Conservation (phyloP, 371 early-diverging fungal species). For the Zopfochytrium polystomum region DNA sequence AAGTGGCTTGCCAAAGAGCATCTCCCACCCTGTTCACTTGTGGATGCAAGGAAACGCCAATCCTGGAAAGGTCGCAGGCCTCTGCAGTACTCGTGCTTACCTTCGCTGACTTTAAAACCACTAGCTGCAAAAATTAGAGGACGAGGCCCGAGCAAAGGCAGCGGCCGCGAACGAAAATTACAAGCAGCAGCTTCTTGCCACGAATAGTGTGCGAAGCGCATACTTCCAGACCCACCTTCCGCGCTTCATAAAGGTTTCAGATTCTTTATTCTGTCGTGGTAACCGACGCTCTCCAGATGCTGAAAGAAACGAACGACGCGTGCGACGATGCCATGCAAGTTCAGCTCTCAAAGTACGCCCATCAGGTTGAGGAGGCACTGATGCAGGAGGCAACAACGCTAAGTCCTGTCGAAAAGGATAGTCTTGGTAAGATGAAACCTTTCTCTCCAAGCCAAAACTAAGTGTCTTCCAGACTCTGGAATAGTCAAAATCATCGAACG, state of each 20-base stretch:
- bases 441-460: no score
- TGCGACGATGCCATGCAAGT: constrained; percentile 68
- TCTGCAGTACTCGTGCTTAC: background rate
- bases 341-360: constrained; percentile 68
- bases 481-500: constrained; percentile 46
- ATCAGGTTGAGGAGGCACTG: constrained; percentile 50
- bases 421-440: constrained; percentile 10
- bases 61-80: constrained; percentile 26
- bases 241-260: constrained; percentile 55
- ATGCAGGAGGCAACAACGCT: constrained; percentile 53
- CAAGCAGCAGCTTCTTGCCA: constrained; percentile 58
- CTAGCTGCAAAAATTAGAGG: constrained; percentile 63
- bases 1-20: constrained; percentile 41
- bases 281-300: constrained; percentile 33
- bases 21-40: constrained; percentile 48
- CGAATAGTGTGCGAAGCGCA: constrained; percentile 58
- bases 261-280: background rate
- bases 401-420: constrained; percentile 46
- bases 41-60: constrained; percentile 43
- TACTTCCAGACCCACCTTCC: constrained; percentile 66
- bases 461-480: constrained; percentile 16
- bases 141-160: constrained; percentile 67
- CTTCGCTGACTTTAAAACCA: constrained; percentile 10
- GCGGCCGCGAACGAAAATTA: constrained; percentile 68
- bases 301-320: constrained; percentile 69